Percentiles rank a stretch among this genome's conserved stretches.
Conservation (phyloP, 306 rosid species). For the Dryas drummondii region DNA sequence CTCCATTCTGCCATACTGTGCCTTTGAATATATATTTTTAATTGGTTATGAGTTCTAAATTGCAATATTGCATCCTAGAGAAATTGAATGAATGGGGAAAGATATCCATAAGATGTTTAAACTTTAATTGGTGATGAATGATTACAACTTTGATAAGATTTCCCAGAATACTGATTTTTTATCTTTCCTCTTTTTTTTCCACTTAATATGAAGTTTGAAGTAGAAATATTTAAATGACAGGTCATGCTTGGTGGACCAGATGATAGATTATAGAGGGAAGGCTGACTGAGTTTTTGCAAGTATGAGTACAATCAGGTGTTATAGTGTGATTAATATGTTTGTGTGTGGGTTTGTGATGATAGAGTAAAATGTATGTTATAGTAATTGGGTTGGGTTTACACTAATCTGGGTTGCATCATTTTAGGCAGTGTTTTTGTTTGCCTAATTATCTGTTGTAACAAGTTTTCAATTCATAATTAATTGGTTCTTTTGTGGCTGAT, state of each 20-base stretch:
- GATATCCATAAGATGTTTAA: background rate
- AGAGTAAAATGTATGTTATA: conserved; percentile 36
- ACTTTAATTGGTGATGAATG: no score
- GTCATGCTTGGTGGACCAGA: conserved; percentile 94
- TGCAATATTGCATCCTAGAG: no score
- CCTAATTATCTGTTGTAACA: conserved; percentile 72
- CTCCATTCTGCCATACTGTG: background rate
- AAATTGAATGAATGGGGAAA: background rate
- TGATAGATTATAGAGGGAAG: conserved; percentile 70
- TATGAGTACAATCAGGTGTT: conserved; percentile 40
- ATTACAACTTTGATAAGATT: no score
- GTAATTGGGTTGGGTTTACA: conserved; percentile 46
- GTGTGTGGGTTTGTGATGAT: conserved; percentile 42
- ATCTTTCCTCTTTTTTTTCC: background rate
- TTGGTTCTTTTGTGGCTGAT: conserved; percentile 70
- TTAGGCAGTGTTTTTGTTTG: conserved; percentile 87
- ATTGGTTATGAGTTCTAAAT: no score
- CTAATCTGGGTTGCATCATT: conserved; percentile 77
- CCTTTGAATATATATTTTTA: background rate
- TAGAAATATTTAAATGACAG: conserved; percentile 38
- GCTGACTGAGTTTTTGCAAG: conserved; percentile 40
- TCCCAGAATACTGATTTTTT: background rate
- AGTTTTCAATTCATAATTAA: conserved; percentile 39
- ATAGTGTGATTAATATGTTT: conserved; percentile 45
- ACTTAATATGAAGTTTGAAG: background rate